A percentile compares a stretch with the other conserved stretches of the same genome.
These are phyloP conservation scores for Laetiporus sulphureus DNA, from an alignment of 1,284 basidiomycete species.

Conservation along the genomic window DNA sequence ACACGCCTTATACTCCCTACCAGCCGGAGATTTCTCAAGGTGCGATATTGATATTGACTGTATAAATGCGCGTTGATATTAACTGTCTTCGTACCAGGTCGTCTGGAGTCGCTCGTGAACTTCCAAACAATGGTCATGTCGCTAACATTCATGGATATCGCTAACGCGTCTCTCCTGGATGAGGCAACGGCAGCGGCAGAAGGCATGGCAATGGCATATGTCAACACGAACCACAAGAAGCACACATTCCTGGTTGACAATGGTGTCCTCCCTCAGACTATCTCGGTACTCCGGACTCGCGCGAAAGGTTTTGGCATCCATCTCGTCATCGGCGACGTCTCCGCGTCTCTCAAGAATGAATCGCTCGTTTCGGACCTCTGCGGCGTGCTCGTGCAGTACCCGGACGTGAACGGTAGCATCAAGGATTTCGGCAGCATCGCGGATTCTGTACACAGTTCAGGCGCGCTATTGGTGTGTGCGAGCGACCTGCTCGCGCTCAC, in stretches of 20 bases:
- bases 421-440: conserved; percentile 72
- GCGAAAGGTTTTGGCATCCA: conserved; percentile 88
- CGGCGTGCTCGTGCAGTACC: conserved; percentile 89
- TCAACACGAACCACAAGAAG: conserved; percentile 63
- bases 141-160: conserved; percentile 90
- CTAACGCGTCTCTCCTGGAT: conserved; percentile 89
- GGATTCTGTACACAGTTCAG: conserved; percentile 64
- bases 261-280: conserved; percentile 80
- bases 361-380: conserved; percentile 62
- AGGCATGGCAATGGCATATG: conserved; percentile 84
- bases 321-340: conserved; percentile 62
- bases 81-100: conserved; percentile 41
- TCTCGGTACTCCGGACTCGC: conserved; percentile 81
- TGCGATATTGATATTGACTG: conserved; percentile 22
- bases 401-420: conserved; percentile 85
- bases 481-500: conserved; percentile 93
- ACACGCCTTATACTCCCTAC: conserved; percentile 95
- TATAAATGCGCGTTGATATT: background rate
- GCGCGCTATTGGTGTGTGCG: conserved; percentile 80
- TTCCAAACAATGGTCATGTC: conserved; percentile 97
- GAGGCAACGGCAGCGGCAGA: conserved; percentile 93
- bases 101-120: conserved; percentile 94
- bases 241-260: conserved; percentile 81
- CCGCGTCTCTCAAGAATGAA: conserved; percentile 46
- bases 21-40: conserved; percentile 94